phyloP scores from a whole-genome alignment of 2,329 filamentous ascomycete species.

The Aureobasidium lini region DNA sequence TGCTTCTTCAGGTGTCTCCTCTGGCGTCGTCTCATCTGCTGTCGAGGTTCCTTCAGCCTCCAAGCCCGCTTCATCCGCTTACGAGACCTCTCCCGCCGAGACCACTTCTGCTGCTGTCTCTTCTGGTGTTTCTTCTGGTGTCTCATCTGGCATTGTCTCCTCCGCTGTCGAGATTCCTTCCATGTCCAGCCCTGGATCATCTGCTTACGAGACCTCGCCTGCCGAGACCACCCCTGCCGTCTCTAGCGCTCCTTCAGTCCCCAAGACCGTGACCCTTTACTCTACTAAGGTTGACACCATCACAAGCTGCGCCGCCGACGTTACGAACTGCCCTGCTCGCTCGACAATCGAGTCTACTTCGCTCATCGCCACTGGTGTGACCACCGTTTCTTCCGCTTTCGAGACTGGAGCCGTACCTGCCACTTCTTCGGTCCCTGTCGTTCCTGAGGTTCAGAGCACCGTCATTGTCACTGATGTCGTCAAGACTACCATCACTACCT shows the following conservation, averaged over 20 bases:
- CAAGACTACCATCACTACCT: conserved; percentile 12
- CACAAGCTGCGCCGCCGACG: conserved; percentile 13
- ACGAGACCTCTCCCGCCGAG: conserved; percentile 11
- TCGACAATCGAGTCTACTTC: conserved; percentile 7
- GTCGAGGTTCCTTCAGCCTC: not conserved
- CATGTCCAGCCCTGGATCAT: not conserved
- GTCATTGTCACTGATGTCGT: conserved; percentile 10
- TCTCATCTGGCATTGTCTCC: conserved; percentile 5
- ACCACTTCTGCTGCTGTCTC: conserved; percentile 14
- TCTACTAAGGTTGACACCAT: conserved; percentile 16
- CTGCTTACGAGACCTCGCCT: conserved; percentile 14
- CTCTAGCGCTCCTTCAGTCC: conserved; percentile 6
- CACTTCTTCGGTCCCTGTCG: conserved; percentile 10
- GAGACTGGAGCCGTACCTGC: conserved; percentile 7
- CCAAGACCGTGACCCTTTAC: conserved; percentile 20
- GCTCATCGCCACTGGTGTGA: conserved; percentile 15
- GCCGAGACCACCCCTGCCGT: conserved; percentile 12
- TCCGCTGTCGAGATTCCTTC: not conserved
- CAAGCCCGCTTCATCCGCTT: conserved; percentile 8
- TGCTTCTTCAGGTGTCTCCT: conserved; percentile 4
- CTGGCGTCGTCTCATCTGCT: not conserved
- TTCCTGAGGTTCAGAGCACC: conserved; percentile 8
- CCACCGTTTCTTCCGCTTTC: conserved; percentile 14
- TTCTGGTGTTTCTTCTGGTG: not conserved
- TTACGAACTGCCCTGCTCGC: conserved; percentile 27